phyloP scores from a whole-genome alignment of 768 basidiomycete species.

The Amanita subjunquillea region DNA sequence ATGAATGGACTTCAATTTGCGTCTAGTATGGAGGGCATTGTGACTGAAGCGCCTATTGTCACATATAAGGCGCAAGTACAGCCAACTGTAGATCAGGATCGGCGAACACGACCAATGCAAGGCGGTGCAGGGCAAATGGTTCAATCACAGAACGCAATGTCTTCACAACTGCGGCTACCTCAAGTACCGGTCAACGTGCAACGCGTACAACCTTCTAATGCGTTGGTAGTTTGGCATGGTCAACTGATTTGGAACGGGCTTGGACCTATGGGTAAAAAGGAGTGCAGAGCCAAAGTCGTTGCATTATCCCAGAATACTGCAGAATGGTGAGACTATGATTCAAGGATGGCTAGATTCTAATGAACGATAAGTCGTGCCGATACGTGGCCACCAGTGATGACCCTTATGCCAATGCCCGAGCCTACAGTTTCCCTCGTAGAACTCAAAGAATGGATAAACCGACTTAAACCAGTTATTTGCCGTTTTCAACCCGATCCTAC shows the following conservation, averaged over 20 bases:
- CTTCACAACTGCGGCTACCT: background rate
- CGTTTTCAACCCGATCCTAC: conserved; percentile 23
- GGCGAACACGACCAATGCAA: conserved; percentile 12
- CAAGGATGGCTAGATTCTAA: background rate
- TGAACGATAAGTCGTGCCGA: conserved; percentile 30
- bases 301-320: conserved; percentile 16
- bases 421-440: conserved; percentile 27
- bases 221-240: conserved; percentile 34
- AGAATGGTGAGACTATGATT: conserved; percentile 21
- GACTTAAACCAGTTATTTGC: conserved; percentile 28
- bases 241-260: conserved; percentile 33
- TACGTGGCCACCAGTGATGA: conserved; percentile 41
- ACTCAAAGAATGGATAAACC: conserved; percentile 38
- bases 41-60: background rate
- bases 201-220: conserved; percentile 11
- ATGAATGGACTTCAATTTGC: background rate
- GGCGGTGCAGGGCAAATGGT: background rate
- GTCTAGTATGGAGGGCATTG: background rate
- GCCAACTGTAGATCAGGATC: conserved; percentile 37
- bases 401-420: conserved; percentile 29
- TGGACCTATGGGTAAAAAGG: conserved; percentile 22
- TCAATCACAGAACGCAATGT: background rate
- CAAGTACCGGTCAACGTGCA: conserved; percentile 9
- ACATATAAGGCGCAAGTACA: conserved; percentile 31
- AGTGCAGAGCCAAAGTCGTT: conserved; percentile 32